Conservation (phyloP, 345 rosid genomes). For the Noccaea caerulescens region DNA sequence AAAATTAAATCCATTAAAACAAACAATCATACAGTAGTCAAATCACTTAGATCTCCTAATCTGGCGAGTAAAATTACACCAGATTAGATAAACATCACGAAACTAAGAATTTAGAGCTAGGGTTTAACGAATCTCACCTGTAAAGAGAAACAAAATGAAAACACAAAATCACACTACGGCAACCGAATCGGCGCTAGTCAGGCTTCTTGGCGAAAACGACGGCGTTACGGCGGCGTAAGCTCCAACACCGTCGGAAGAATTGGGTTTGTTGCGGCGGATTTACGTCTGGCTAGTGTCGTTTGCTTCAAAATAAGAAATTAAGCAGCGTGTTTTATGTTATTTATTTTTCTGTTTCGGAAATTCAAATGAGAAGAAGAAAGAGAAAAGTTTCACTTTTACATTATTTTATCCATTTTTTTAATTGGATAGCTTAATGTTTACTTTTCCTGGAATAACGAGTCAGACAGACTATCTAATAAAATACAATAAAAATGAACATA, state of each 20-base stretch:
- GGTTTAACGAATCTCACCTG: slow-evolving; percentile 43
- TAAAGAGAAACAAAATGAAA: neutral
- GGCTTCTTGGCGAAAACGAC: slow-evolving; percentile 25
- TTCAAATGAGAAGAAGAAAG: slow-evolving; percentile 25
- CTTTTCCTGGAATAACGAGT: slow-evolving; percentile 39
- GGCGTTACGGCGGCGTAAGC: slow-evolving; percentile 22
- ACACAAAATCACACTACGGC: slow-evolving; percentile 1
- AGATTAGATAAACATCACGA: neutral
- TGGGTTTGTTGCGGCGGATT: slow-evolving; percentile 37
- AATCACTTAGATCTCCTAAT: slow-evolving; percentile 38
- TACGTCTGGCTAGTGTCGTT: slow-evolving; percentile 30
- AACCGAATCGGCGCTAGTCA: slow-evolving; percentile 19
- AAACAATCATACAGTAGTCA: neutral
- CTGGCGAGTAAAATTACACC: neutral
- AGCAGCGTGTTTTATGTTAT: slow-evolving; percentile 30
- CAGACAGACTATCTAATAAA: slow-evolving; percentile 35
- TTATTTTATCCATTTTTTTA: neutral
- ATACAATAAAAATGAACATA: neutral
- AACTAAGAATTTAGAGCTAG: slow-evolving; percentile 32
- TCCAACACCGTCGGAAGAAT: slow-evolving; percentile 31
- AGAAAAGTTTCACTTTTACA: neutral
- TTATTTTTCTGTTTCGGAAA: slow-evolving; percentile 18
- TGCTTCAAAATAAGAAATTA: slow-evolving; percentile 25
- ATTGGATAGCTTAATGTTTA: slow-evolving; percentile 31
- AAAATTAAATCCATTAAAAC: neutral